These are phyloP conservation scores for Candida ascalaphidarum DNA, from an alignment of 805 yeast genomes.

Conservation along the genomic window DNA sequence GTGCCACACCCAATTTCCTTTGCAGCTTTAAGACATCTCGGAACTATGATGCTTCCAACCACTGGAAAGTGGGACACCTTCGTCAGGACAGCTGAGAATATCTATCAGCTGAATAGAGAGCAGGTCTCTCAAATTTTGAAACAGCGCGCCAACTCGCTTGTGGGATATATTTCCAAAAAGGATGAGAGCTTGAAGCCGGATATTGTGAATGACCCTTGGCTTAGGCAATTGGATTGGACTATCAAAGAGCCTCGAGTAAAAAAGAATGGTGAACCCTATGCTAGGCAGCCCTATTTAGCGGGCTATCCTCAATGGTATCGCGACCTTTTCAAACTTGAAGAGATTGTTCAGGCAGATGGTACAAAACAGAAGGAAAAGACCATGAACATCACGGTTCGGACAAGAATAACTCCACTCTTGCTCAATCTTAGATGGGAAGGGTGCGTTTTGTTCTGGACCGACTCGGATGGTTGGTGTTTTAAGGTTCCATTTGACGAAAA, in stretches of 20 bases:
- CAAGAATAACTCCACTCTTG: constrained; percentile 70
- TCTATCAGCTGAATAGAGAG: constrained; percentile 50
- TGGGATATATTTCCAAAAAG: constrained; percentile 29
- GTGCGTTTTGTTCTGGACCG: constrained; percentile 74
- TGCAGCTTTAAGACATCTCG: constrained; percentile 72
- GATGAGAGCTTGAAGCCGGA: constrained; percentile 13
- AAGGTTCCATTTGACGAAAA: constrained; percentile 39
- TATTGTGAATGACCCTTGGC: constrained; percentile 75
- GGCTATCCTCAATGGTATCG: constrained; percentile 95
- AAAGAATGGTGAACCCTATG: constrained; percentile 60
- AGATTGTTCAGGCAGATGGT: constrained; percentile 23
- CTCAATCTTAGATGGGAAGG: constrained; percentile 80
- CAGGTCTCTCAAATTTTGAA: constrained; percentile 52
- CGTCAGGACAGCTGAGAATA: constrained; percentile 55
- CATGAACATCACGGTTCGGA: constrained; percentile 59
- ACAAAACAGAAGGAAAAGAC: constrained; percentile 19
- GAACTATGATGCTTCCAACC: constrained; percentile 73
- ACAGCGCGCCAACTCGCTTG: constrained; percentile 52
- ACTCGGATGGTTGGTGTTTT: constrained; percentile 83
- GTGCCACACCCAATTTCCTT: constrained; percentile 94
- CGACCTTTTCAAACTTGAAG: constrained; percentile 34
- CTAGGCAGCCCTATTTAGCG: constrained; percentile 67
- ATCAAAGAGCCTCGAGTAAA: constrained; percentile 50
- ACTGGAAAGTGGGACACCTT: constrained; percentile 66
- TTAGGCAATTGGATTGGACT: constrained; percentile 84